Conservation (phyloP, 805 yeast species). For the Starmerella ratchasimensis region DNA sequence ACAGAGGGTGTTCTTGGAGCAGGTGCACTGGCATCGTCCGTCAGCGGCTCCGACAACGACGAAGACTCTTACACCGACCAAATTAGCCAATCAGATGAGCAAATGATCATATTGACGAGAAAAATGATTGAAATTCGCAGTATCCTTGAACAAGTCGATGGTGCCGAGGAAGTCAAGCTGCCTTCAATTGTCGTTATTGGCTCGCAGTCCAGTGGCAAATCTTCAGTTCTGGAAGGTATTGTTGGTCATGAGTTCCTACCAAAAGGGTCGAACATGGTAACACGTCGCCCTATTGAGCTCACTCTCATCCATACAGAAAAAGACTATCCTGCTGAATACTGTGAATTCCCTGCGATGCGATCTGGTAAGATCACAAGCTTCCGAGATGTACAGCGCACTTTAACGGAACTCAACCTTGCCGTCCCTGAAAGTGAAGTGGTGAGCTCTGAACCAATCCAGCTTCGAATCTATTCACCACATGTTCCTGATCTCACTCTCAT, state of each 20-base stretch:
- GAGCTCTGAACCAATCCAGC: constrained; percentile 85
- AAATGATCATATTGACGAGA: constrained; percentile 77
- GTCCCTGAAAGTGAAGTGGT: constrained; percentile 79
- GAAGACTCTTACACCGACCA: constrained; percentile 30
- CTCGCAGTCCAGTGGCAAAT: constrained; percentile 93
- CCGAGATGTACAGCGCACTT: constrained; percentile 71
- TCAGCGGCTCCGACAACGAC: constrained; percentile 32
- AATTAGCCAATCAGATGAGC: constrained; percentile 42
- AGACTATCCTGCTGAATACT: constrained; percentile 61
- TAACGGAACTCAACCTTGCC: constrained; percentile 80
- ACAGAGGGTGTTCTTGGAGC: constrained; percentile 25
- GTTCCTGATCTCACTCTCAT: constrained; percentile 90
- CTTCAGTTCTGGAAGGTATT: constrained; percentile 87
- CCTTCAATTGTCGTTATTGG: constrained; percentile 97
- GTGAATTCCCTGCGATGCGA: constrained; percentile 86
- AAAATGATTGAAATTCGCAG: constrained; percentile 94
- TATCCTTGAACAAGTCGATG: constrained; percentile 61
- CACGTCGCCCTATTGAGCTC: constrained; percentile 91
- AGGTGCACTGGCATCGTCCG: constrained; percentile 43
- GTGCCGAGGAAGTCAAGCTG: constrained; percentile 59
- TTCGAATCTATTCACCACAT: constrained; percentile 75
- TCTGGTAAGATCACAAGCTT: constrained; percentile 76
- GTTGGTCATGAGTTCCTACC: constrained; percentile 98
- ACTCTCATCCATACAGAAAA: constrained; percentile 77
- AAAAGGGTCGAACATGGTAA: constrained; percentile 95